Evolutionary conservation across 2,329 filamentous ascomycete genomes (phyloP), one percentile per base, ranked within the genome.

Genomic region (Westerdykella sp.): DNA sequence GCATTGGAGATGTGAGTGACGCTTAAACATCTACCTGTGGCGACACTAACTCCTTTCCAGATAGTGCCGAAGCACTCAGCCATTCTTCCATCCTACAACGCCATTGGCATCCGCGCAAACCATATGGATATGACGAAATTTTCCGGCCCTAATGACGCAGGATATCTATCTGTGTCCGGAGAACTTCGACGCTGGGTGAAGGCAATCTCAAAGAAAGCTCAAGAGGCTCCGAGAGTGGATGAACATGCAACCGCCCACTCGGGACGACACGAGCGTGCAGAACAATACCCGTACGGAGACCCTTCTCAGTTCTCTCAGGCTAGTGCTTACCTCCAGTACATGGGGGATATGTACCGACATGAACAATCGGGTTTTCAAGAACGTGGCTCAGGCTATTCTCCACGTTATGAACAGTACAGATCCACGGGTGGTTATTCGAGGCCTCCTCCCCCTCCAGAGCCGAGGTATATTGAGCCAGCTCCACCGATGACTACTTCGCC

Each of bases 21-120:
- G 25, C 2, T 28, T 28, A 12, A 28, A 28, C 4, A 2, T 7
- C 15, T 6, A 38, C 11, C 28, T n/a, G 13, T 11, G 12, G 12
- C n/a, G 3, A 38, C 15, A 23, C 22, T 38, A 15, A 21, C 36
- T n/a, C 25, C 9, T 22, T n/a, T 38, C 34, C 22, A 51, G 57
- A 59, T 66, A 9, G 59, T 68, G n/a, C 51, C 57, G 18, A 40
- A 48, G 32, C 40, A 60, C 13, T 59, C 64, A 12, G 57, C 57
- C 2, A 62, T 51, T 21, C 46, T 66, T 4, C 45, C 57, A 6
- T 59, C 57, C n/a, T 66, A 65, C 22, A 56, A 50, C 30, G 42
- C 57, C 11, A 61, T 67, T 36, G 36, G 36, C 2, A 39, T 39
- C 6, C 21, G 39, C 28, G 23, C 41, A 6, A 43, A 43, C 21